These are phyloP conservation scores for Phytophthora citricola DNA, from an alignment of 352 stramenopile species.

Conservation along the genomic window DNA sequence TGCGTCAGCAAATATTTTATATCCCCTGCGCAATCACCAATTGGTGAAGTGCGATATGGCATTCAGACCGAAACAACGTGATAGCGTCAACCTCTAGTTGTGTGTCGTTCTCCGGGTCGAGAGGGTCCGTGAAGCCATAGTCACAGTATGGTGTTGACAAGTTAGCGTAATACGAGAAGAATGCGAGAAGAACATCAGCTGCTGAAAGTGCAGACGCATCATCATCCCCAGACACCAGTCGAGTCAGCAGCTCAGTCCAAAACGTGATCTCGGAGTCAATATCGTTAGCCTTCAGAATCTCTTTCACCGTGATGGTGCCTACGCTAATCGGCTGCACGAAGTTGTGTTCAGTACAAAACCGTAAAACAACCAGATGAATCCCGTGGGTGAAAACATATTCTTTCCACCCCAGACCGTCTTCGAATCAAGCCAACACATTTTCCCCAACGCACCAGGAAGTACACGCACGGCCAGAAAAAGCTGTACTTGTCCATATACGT, in stretches of 20 bases:
- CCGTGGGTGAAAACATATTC: constrained; percentile 66
- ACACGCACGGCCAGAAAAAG: constrained; percentile 82
- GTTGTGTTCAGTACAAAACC: constrained; percentile 61
- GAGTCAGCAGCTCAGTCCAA: constrained; percentile 61
- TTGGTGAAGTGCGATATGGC: constrained; percentile 69
- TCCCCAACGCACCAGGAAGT: constrained; percentile 78
- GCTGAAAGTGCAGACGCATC: constrained; percentile 44
- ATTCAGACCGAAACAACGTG: constrained; percentile 64
- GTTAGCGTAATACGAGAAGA: constrained; percentile 65
- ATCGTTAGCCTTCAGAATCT: constrained; percentile 48
- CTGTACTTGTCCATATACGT: constrained; percentile 69
- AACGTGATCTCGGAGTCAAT: constrained; percentile 71
- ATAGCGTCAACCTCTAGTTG: constrained; percentile 50
- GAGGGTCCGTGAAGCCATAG: constrained; percentile 67
- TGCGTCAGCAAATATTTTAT: constrained; percentile 63
- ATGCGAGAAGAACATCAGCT: constrained; percentile 62
- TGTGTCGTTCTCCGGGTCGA: constrained; percentile 73
- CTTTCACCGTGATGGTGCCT: constrained; percentile 38
- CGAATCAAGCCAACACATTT: constrained; percentile 74
- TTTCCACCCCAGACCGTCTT: constrained; percentile 55
- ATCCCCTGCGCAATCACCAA: constrained; percentile 68
- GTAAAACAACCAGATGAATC: constrained; percentile 82
- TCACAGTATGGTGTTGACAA: constrained; percentile 48
- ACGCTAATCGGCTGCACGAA: constrained; percentile 55
- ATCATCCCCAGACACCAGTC: constrained; percentile 42